Percentiles rank a stretch among this genome's conserved stretches.
phyloP scores from a whole-genome alignment of 2,329 filamentous ascomycete genomes.

The Annulohypoxylon truncatum region DNA sequence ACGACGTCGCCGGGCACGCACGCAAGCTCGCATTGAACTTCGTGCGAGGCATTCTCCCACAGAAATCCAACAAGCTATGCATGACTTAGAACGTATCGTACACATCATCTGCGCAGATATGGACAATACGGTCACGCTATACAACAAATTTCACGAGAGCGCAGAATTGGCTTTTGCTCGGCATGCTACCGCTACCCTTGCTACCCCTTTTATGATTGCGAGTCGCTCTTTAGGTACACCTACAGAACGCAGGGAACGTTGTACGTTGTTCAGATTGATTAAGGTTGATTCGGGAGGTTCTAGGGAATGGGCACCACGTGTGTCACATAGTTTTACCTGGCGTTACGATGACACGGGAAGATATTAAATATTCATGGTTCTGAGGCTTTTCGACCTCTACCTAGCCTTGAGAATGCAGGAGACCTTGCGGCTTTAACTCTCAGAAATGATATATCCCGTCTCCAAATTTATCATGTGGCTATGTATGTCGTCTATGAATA shows the following conservation, averaged over 20 bases:
- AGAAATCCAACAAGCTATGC: slow-evolving; percentile 50
- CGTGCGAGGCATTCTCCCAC: slow-evolving; percentile 49
- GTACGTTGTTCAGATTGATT: slow-evolving; percentile 35
- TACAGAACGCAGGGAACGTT: slow-evolving; percentile 33
- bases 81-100: slow-evolving; percentile 46
- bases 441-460: background rate
- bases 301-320: slow-evolving; percentile 33
- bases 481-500: background rate
- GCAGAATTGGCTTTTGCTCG: slow-evolving; percentile 33
- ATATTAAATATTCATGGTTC: slow-evolving; percentile 36
- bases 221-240: slow-evolving; percentile 39
- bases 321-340: slow-evolving; percentile 31
- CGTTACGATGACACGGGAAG: slow-evolving; percentile 25
- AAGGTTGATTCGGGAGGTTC: slow-evolving; percentile 31
- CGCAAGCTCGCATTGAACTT: slow-evolving; percentile 48
- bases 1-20: slow-evolving; percentile 48
- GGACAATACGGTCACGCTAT: slow-evolving; percentile 33
- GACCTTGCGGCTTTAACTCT: slow-evolving; percentile 31
- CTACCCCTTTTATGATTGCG: slow-evolving; percentile 24
- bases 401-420: slow-evolving; percentile 44
- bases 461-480: slow-evolving; percentile 1
- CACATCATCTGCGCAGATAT: slow-evolving; percentile 31
- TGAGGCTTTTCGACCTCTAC: slow-evolving; percentile 26
- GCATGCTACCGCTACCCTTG: slow-evolving; percentile 20
- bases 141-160: slow-evolving; percentile 26